phyloP scores from a whole-genome alignment of 352 stramenopile genomes.

The Elongisporangium anandrum region DNA sequence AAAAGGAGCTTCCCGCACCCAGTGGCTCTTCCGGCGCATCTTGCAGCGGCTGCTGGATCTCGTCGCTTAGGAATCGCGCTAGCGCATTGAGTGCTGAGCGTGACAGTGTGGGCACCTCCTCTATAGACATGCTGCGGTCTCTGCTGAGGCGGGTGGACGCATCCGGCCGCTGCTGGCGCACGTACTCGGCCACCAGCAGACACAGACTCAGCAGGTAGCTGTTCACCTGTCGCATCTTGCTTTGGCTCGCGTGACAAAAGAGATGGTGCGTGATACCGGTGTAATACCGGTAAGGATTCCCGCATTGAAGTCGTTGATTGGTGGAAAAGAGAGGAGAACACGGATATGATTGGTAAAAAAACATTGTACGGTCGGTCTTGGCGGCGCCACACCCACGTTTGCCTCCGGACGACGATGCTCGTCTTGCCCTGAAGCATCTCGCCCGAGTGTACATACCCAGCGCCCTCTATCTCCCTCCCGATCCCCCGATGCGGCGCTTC shows the following conservation, averaged over 20 bases:
- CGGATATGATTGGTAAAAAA: conserved; percentile 15
- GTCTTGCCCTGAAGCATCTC: conserved; percentile 15
- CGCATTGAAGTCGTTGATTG: background rate
- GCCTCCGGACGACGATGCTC: conserved; percentile 19
- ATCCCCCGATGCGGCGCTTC: background rate
- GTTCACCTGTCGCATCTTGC: conserved; percentile 35
- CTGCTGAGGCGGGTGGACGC: conserved; percentile 7
- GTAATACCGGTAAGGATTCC: conserved; percentile 3
- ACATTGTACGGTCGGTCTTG: background rate
- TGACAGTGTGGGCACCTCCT: background rate
- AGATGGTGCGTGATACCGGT: background rate
- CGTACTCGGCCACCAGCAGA: conserved; percentile 41
- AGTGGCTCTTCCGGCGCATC: background rate
- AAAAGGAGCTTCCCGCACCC: background rate
- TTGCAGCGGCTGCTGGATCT: conserved; percentile 43
- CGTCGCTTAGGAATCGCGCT: conserved; percentile 43
- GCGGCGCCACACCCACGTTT: background rate
- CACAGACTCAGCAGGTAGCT: conserved; percentile 48
- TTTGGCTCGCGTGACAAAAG: background rate
- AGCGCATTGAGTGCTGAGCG: conserved; percentile 32
- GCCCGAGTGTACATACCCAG: background rate
- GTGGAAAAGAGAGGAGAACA: conserved; percentile 5
- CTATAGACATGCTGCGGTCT: background rate
- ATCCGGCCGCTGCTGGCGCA: conserved; percentile 37
- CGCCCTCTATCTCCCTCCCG: background rate